Base-by-base conservation (phyloP, 2,329 filamentous ascomycete genomes). In the Lachnellula hyalina region DNA sequence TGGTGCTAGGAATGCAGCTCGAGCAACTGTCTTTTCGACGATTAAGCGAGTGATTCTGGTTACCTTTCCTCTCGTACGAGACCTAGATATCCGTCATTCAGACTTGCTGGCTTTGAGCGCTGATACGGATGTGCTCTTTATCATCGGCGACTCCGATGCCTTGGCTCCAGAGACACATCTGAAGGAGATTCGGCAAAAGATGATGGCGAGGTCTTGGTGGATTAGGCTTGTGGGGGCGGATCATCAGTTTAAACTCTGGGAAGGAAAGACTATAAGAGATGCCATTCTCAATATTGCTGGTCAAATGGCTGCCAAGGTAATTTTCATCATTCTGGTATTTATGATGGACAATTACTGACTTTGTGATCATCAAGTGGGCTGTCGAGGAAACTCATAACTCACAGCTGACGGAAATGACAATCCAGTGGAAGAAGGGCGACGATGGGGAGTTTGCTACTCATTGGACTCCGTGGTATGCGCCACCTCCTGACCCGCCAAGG, bases 161-260 rank as follows among this genome's bases (percentile, higher is more conserved):
- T 17, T 54, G 14, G 46, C 46, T 14, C 41, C 49, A 14, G 52
- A 54, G 23, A 50, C 41, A 4, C 47, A 50, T n/a, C 34, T 54
- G 23, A 41, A 36, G 17, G 52, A 50, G 17, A 45, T 54, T 28
- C 47, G 52, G n/a, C 28, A 50, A 15, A 28, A 44, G 32, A 54
- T 54, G 52, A 48, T 44, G 34, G 52, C 52, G n/a, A 54, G 47
- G 47, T 46, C 47, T 5, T 54, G 47, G 52, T 38, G 42, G 50
- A 46, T 52, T 47, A 32, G 38, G 19, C 49, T 51, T 46, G n/a
- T 45, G 23, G 40, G 41, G 2, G 49, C 21, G 6, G 36, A 34
- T 32, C 19, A 41, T 42, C 14, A 42, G 19, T 32, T 32, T 36
- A 19, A 12, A 21, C 25, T 41, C 23, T 50, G 48, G 48, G 40